These are phyloP conservation scores for Starmerella gropengiesseri DNA, from an alignment of 805 yeast genomes.

Conservation along the genomic window DNA sequence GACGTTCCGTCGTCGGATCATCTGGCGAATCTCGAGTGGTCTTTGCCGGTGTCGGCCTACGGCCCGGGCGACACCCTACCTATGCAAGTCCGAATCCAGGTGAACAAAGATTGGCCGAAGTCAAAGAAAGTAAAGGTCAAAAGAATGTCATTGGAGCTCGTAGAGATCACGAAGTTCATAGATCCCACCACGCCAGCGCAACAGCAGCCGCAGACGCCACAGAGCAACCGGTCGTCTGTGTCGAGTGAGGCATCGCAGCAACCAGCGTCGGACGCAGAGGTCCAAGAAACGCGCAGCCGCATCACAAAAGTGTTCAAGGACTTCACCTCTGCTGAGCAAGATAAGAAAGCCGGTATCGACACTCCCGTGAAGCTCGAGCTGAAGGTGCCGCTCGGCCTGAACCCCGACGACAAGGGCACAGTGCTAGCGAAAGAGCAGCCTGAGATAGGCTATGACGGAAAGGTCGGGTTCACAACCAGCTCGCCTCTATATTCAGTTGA, in stretches of 20 bases:
- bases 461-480: conserved; percentile 30
- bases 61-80: conserved; percentile 33
- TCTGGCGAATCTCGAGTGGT: conserved; percentile 28
- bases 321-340: conserved; percentile 25
- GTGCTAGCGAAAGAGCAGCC: conserved; percentile 28
- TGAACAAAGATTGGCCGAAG: conserved; percentile 32
- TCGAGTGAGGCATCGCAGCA: background rate
- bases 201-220: background rate
- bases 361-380: conserved; percentile 24
- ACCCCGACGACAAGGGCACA: conserved; percentile 21
- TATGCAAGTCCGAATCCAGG: conserved; percentile 27
- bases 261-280: conserved; percentile 17
- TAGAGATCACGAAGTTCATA: conserved; percentile 29
- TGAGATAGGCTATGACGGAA: conserved; percentile 30
- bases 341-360: conserved; percentile 18
- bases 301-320: conserved; percentile 26
- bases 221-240: background rate
- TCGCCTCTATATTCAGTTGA: conserved; percentile 30
- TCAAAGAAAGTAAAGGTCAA: conserved; percentile 31
- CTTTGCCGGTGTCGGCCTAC: conserved; percentile 29
- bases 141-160: conserved; percentile 29
- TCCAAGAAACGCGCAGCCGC: conserved; percentile 28
- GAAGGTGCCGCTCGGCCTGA: conserved; percentile 25
- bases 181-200: background rate
- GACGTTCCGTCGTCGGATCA: conserved; percentile 29